Evolutionary conservation across 2,329 filamentous ascomycete genomes (phyloP).

Genomic region (Ophiostoma himal-ulmi): DNA sequence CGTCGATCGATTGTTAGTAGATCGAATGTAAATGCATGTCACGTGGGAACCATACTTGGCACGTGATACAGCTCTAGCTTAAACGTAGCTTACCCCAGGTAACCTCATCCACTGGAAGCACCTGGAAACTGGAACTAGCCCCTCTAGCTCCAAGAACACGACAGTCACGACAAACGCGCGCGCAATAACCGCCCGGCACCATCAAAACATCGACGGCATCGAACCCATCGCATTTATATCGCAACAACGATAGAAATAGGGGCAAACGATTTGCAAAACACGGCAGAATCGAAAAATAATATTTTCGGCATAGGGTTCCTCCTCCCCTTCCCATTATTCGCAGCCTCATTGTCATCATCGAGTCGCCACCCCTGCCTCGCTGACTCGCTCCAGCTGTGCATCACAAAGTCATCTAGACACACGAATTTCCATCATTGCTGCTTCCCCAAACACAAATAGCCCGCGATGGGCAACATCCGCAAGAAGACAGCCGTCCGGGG

Average conservation of each 20-base stretch:
- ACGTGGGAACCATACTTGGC: not conserved
- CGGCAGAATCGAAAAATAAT: not conserved
- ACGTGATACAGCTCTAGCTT: not conserved
- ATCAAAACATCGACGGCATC: not conserved
- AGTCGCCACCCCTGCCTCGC: not conserved
- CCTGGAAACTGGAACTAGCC: not conserved
- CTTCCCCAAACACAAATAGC: not conserved
- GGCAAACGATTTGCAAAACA: not conserved
- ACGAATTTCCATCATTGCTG: not conserved
- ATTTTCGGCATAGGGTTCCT: not conserved
- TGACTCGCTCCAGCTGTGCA: not conserved
- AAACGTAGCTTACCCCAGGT: constrained; percentile 6
- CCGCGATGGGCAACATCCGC: constrained; percentile 80
- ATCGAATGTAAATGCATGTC: not conserved
- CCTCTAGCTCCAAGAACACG: not conserved
- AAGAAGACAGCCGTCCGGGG: constrained; percentile 87
- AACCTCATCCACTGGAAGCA: constrained; percentile 7
- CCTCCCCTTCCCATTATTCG: not conserved
- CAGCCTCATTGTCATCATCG: not conserved
- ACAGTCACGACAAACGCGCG: not conserved
- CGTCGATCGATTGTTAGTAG: no score
- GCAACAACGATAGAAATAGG: not conserved
- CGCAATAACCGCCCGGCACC: not conserved
- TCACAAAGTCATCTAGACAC: not conserved
- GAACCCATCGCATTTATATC: not conserved